Evolutionary conservation across 345 rosid species (phyloP), one percentile per base, ranked within the genome.

Genomic region (Citrus glauca): DNA sequence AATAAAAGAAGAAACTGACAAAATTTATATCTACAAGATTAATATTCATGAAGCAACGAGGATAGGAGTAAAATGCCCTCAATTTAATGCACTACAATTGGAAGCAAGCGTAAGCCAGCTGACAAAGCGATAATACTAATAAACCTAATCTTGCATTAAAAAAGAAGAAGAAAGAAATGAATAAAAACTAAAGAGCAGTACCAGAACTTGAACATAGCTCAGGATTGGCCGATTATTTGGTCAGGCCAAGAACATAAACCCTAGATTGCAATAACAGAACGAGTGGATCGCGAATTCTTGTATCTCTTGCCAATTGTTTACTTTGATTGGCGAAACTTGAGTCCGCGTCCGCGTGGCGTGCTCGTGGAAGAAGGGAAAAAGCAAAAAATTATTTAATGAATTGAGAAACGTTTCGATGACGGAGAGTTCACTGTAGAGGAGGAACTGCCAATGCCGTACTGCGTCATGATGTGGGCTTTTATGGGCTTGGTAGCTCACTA

Each of bases 141-240:
- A 28, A 63, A 63, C 20, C 37, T 14, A 33, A 45, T 63, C 7
- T 13, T 28, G n/a, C 37, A 19, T 45, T 45, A 27, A 63, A 9
- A 30, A 63, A 63, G 16, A 28, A 5, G 1, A 27, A 63, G 4
- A 30, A 63, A 63, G 16, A 28, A 5, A 4, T 28, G 17, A 14
- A 28, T 27, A 17, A 63, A 27, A 63, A 1, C 10, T 28, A 27
- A 32, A 62, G 35, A 27, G 66, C 33, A 27, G 66, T 62, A 63
- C 67, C 67, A 63, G 38, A 63, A 63, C 22, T 63, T 63, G 67
- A 63, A 63, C 67, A 63, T 63, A 16, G 67, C 38, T 28, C 67
- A 22, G 30, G 67, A 63, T 63, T 13, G 27, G 9, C 33, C 0
- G 37, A 63, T 63, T 63, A 28, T 28, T 63, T 20, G 67, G 30